A percentile compares a stretch with the other conserved stretches of the same genome.
Conservation (phyloP, 1,284 basidiomycete species). For the Moesziomyces sp. region DNA sequence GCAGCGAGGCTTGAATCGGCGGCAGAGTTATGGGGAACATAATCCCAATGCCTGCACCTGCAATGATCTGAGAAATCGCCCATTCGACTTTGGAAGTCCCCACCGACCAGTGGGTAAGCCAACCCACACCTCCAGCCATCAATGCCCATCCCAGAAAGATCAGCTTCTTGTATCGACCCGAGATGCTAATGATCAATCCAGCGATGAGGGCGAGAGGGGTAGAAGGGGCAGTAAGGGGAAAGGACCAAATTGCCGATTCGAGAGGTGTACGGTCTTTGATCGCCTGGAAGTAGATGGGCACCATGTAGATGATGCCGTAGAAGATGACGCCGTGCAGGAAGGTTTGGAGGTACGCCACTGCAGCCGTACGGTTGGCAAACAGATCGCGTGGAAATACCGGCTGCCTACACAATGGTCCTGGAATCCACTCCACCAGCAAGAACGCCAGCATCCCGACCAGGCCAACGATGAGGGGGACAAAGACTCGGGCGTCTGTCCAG, state of each 20-base stretch:
- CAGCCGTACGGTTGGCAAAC: slow-evolving; percentile 59
- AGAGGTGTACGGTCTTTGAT: slow-evolving; percentile 70
- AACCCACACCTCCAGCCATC: slow-evolving; percentile 48
- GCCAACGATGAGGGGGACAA: slow-evolving; percentile 65
- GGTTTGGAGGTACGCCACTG: slow-evolving; percentile 61
- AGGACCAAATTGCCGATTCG: slow-evolving; percentile 69
- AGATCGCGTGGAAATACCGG: slow-evolving; percentile 64
- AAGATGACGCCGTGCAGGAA: slow-evolving; percentile 65
- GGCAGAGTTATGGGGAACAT: slow-evolving; percentile 51
- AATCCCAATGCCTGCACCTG: slow-evolving; percentile 40
- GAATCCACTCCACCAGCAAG: slow-evolving; percentile 53
- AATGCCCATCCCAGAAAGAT: slow-evolving; percentile 67
- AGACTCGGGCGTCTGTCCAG: slow-evolving; percentile 62
- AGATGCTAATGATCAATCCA: slow-evolving; percentile 50
- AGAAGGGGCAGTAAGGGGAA: slow-evolving; percentile 63
- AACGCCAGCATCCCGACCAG: slow-evolving; percentile 60
- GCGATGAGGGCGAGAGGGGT: slow-evolving; percentile 47
- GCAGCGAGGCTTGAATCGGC: slow-evolving; percentile 45
- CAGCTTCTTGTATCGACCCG: slow-evolving; percentile 59
- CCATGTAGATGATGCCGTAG: slow-evolving; percentile 59
- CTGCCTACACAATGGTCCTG: slow-evolving; percentile 20
- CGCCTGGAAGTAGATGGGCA: slow-evolving; percentile 71
- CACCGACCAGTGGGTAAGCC: slow-evolving; percentile 67
- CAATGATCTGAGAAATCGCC: slow-evolving; percentile 66
- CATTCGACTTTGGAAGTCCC: slow-evolving; percentile 63